phyloP scores from a whole-genome alignment of 805 yeast species.

The Candida manassasensis region DNA sequence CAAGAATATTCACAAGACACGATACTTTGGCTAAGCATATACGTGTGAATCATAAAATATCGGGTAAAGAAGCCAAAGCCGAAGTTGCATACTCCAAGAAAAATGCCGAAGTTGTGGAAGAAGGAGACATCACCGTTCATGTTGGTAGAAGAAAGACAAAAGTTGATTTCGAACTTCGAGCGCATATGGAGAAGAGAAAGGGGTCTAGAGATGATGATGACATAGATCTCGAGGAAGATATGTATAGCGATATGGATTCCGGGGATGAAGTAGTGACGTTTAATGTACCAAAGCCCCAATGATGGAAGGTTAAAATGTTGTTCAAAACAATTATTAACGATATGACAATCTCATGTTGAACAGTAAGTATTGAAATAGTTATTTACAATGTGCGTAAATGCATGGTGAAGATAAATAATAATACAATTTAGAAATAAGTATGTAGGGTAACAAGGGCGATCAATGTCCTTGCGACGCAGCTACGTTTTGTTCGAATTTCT shows the following conservation, averaged over 20 bases:
- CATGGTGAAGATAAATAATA: too few species aligned
- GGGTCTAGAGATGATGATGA: slow-evolving; percentile 10
- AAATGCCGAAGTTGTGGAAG: slow-evolving; percentile 45
- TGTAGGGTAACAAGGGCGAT: background rate
- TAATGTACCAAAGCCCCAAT: slow-evolving; percentile 4
- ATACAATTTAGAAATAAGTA: slow-evolving; percentile 1
- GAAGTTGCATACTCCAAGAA: slow-evolving; percentile 43
- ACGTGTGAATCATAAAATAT: slow-evolving; percentile 41
- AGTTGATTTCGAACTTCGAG: slow-evolving; percentile 42
- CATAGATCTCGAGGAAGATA: slow-evolving; percentile 7
- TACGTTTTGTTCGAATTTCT: slow-evolving; percentile 37
- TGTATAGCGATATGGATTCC: slow-evolving; percentile 11
- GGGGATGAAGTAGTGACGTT: slow-evolving; percentile 13
- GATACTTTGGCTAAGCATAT: slow-evolving; percentile 94
- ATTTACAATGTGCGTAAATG: too few species aligned
- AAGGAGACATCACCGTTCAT: slow-evolving; percentile 43
- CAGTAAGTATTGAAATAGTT: background rate
- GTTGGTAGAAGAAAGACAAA: slow-evolving; percentile 43
- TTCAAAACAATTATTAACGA: too few species aligned
- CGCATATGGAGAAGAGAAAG: slow-evolving; percentile 38
- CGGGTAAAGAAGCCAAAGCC: slow-evolving; percentile 44
- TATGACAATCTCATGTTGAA: too few species aligned
- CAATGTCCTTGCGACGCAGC: background rate
- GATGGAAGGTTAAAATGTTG: too few species aligned
- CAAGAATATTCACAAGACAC: slow-evolving; percentile 85